Evolutionary conservation across 2,329 filamentous ascomycete species (phyloP).

Genomic region (Pezicula carpinea): DNA sequence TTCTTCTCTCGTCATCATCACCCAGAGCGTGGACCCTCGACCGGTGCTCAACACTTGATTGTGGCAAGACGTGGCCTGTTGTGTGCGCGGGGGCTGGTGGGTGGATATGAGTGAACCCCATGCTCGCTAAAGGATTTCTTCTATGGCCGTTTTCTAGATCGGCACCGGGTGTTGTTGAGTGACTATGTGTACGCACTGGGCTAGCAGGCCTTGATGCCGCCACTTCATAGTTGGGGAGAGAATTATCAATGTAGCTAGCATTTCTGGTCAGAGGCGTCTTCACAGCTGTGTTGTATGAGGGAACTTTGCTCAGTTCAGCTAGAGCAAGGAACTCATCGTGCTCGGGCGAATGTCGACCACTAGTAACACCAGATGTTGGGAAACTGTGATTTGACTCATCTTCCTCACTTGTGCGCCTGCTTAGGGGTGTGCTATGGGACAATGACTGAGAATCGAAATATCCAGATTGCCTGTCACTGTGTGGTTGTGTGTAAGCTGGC

Average conservation of each 20-base stretch:
- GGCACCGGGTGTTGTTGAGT: constrained; percentile 6
- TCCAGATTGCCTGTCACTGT: constrained; percentile 10
- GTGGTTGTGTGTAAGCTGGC: constrained; percentile 17
- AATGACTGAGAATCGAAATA: constrained; percentile 21
- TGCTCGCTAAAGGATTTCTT: constrained; percentile 16
- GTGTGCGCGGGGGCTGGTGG: constrained; percentile 12
- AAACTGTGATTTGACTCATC: constrained; percentile 37
- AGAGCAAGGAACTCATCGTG: constrained; percentile 55
- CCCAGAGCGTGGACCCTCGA: constrained; percentile 1
- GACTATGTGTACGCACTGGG: constrained; percentile 17
- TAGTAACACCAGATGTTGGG: constrained; percentile 26
- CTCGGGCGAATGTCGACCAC: constrained; percentile 50
- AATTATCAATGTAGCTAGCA: constrained; percentile 43
- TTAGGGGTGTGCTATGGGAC: constrained; percentile 32
- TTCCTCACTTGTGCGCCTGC: constrained; percentile 42
- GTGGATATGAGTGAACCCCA: constrained; percentile 25
- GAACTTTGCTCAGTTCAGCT: constrained; percentile 65
- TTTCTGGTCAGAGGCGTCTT: constrained; percentile 53
- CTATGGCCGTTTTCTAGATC: constrained; percentile 4
- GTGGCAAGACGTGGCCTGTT: too few relatives aligned
- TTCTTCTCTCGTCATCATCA: constrained; percentile 23
- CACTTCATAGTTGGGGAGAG: constrained; percentile 63
- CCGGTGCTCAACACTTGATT: too few relatives aligned
- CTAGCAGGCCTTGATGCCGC: constrained; percentile 48
- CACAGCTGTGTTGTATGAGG: constrained; percentile 72